Evolutionary conservation across 202 grass and related monocot species (phyloP), one percentile per base, ranked within the genome.

Genomic region (Zizania palustris): DNA sequence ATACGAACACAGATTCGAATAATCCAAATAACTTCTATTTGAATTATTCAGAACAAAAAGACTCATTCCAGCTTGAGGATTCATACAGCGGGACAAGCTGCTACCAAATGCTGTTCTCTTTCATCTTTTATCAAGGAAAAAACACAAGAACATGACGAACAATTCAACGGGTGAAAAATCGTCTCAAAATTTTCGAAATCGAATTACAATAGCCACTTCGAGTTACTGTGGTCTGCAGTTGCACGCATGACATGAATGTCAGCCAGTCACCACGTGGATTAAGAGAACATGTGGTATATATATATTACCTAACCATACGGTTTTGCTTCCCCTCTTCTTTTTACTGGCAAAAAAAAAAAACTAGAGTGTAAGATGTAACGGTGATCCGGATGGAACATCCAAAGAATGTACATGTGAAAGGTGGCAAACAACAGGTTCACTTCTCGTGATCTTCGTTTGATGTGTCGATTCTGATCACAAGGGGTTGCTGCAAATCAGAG

Each of bases 401-500:
- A 77, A 75, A 77, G 81, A 88, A 85, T 91, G 78, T 91, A 88
- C 89, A 88, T 82, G 78, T 71, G n/a, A n/a, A 39, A 78, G 57
- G 48, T 70, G 14, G 70, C 34, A 57, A 85, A 60, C 64, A 74
- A 72, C 63, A 65, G 19, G 35, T 82, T 79, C 71, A 91, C 78
- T 85, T 96, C 59, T 90, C 83, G n/a, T 96, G 96, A 71, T 90
- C 85, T 68, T 88, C 83, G 58, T 88, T 90, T 71, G 91, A 91
- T 22, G 76, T 53, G 74, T 99, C 89, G 37, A 99, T 78, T 82
- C 80, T 92, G 86, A 99, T 96, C 73, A 99, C 75, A 73, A 99
- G 96, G 62, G 92, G 92, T 72, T 99, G 91, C 9, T 87, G 87
- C 46, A 99, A 88, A 58, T 91, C 89, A 5, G 90, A 90, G n/a